Base-by-base conservation (phyloP, 2,329 filamentous ascomycete species). In the Aureobasidium melanogenum region DNA sequence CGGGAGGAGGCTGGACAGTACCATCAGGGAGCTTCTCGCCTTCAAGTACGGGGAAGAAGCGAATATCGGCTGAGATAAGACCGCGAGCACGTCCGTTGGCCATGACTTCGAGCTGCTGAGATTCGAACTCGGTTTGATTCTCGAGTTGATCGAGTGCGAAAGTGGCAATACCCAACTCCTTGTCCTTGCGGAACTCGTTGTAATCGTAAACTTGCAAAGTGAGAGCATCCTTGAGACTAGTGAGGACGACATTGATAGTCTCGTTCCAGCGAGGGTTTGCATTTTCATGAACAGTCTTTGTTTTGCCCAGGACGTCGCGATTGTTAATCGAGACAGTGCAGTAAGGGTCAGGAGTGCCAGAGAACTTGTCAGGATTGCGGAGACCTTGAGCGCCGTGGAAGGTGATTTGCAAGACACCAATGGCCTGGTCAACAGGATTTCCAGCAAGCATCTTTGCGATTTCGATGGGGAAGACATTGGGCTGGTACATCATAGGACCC, bases 391-490 rank as follows among this genome's bases (percentile, higher is more conserved):
- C 94, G 43, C 91, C 89, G 72, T 99, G 91, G 64, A 99, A 82
- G 7, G 91, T 96, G 64, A 99, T 80, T 26, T 93, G 93, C 58
- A 99, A 76, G 9, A 99, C 92, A 72, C 94, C 94, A 69, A 99
- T 91, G 12, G 94, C 94, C 75, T 96, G 90, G 72, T 99, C 95
- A 55, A 99, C 89, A 0, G 94, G 86, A 62, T 89, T 93, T 63
- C 94, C 94, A 46, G 93, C 89, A 65, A 99, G 81, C 90, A 99
- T 94, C 82, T 99, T 97, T 67, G 94, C 94, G 61, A 99, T 91
- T 71, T 99, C 94, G 66, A 99, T 94, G 17, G 94, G 94, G 80
- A 99, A 99, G 54, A 97, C 91, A 68, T 99, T 96, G 9, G 94
- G 94, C 39, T 86, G 87, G 72, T 99, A 99, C 91, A 99, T 96